Base-by-base conservation (phyloP, 257 asterid genomes). In the Nicotiana obtusifolia region DNA sequence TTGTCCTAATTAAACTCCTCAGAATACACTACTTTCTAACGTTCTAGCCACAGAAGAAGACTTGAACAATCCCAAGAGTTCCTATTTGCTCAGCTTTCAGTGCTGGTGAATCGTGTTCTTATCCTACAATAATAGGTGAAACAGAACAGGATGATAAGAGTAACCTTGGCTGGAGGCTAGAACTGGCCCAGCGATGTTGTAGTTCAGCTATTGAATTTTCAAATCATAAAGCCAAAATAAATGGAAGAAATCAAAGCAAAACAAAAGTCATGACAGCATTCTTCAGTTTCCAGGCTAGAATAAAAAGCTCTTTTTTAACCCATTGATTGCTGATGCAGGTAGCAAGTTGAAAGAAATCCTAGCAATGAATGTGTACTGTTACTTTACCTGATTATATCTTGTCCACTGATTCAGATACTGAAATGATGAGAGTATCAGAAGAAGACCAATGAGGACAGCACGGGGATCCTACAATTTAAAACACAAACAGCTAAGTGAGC, bases 401-500 rank as follows among this genome's bases (percentile, higher is more conserved):
- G 99, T 90, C 97, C 92, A 92, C 80, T 93, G 97, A 84, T 95
- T 94, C 52, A 95, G 89, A 88, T 95, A 95, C 86, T 95, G 98
- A 90, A 95, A 91, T 81, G 89, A 92, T 28, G 97, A 95, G 76
- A 95, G 91, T 87, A 95, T 84, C 88, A 94, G 80, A 84, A 94
- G 95, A 85, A 94, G 95, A 84, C 98, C 97, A 86, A 93, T 89
- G n/a, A 94, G 95, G 83, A 94, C 97, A 84, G 97, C 98, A 84
- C 97, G 99, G 54, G 98, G 89, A 88, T 93, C 98, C 99, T 91
- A 86, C 61, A 85, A 69, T 81, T 62, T 52, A 66, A 87, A 80
- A 71, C 22, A 71, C 3, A 37, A 61, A 47, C 20, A 47, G 47
- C 77, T 65, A 77, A 14, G 54, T 64, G 66, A 57, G 66, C 41